These are phyloP conservation scores for Pyrus bretschneideri DNA, from an alignment of 306 rosid genomes.

Conservation along the genomic window DNA sequence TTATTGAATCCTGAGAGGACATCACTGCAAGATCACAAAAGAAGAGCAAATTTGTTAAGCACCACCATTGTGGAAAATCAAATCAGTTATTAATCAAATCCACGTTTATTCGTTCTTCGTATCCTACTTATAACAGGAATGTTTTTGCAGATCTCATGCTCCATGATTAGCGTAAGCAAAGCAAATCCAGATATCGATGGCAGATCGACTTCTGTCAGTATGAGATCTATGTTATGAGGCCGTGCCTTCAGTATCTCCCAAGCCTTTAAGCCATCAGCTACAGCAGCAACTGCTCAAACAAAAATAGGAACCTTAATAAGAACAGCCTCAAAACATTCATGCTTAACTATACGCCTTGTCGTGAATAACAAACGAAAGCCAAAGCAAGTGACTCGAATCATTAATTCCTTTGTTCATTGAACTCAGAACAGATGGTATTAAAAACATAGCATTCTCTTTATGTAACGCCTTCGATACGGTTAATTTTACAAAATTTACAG, in stretches of 20 bases:
- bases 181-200: conserved; percentile 92
- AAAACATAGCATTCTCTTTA: not conserved
- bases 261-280: conserved; percentile 87
- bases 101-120: not conserved
- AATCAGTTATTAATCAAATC: not conserved
- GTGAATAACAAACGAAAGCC: not conserved
- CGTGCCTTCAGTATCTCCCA: conserved; percentile 91
- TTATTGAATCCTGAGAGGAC: conserved; percentile 80
- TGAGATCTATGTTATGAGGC: conserved; percentile 61
- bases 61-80: not conserved
- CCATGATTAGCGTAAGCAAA: conserved; percentile 76
- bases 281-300: conserved; percentile 80
- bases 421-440: not conserved
- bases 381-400: not conserved
- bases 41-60: not conserved
- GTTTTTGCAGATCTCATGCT: conserved; percentile 81
- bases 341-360: not conserved
- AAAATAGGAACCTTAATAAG: not conserved
- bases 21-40: conserved; percentile 56
- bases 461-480: not conserved
- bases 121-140: conserved; percentile 93
- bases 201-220: conserved; percentile 88
- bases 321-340: not conserved
- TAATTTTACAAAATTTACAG: not conserved
- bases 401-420: not conserved